These are phyloP conservation scores for Botryosphaeria dothidea DNA, from an alignment of 2,329 filamentous ascomycete genomes.

Conservation along the genomic window DNA sequence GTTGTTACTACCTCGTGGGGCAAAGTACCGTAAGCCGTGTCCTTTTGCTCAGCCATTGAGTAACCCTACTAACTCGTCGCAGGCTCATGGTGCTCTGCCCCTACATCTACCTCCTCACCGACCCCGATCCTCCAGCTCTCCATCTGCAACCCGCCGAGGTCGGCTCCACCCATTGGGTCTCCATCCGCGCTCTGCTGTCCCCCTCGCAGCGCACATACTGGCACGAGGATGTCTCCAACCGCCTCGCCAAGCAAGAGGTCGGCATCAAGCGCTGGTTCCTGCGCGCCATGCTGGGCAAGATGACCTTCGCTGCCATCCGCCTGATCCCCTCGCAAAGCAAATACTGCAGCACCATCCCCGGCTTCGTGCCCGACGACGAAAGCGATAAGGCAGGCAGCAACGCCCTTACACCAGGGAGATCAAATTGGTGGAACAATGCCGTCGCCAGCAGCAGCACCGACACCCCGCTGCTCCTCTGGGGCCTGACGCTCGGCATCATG, in stretches of 20 bases:
- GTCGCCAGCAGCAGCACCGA: constrained; percentile 36
- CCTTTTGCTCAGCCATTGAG: background rate
- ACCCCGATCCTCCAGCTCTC: constrained; percentile 56
- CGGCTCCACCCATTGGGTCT: constrained; percentile 69
- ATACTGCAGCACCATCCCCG: constrained; percentile 56
- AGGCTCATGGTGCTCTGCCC: constrained; percentile 71
- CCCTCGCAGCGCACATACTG: constrained; percentile 62
- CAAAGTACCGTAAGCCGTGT: constrained; percentile 57
- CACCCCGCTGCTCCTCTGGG: constrained; percentile 64
- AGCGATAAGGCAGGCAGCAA: constrained; percentile 12
- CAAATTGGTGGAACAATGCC: constrained; percentile 26
- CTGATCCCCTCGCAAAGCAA: constrained; percentile 63
- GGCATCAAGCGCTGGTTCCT: constrained; percentile 56
- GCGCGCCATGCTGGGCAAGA: constrained; percentile 61
- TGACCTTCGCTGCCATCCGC: constrained; percentile 67
- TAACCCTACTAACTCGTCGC: constrained; percentile 7
- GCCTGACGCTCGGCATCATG: constrained; percentile 66
- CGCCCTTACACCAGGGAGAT: background rate
- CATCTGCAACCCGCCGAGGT: constrained; percentile 69
- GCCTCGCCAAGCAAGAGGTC: constrained; percentile 59
- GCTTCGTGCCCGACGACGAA: constrained; percentile 44
- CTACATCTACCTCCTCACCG: constrained; percentile 65
- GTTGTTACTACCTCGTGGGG: constrained; percentile 69
- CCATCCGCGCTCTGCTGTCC: constrained; percentile 61
- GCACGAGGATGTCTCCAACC: constrained; percentile 64